Evolutionary conservation across 441 rosid species (phyloP).

Genomic region (Cnidoscolus chayamansa): DNA sequence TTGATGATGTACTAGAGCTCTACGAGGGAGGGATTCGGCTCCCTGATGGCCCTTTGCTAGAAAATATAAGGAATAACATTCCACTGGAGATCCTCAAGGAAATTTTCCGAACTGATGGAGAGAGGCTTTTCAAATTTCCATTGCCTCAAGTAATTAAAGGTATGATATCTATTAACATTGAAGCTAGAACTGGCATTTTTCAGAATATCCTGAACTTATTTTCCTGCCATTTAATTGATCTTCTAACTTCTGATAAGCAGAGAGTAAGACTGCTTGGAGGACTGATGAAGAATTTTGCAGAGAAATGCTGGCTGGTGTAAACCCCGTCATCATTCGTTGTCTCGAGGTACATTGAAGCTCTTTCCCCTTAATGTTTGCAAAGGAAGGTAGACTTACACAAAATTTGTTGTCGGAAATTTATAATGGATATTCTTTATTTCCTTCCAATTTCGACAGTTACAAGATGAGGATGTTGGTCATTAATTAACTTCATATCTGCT

Average conservation of each 20-base stretch:
- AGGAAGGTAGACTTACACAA: background rate
- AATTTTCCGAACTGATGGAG: slow-evolving; percentile 53
- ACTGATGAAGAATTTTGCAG: slow-evolving; percentile 73
- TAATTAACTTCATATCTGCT: background rate
- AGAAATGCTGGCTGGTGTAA: slow-evolving; percentile 78
- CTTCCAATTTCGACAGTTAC: background rate
- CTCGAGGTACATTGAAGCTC: slow-evolving; percentile 43
- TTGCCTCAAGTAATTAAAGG: slow-evolving; percentile 70
- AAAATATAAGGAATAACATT: slow-evolving; percentile 44
- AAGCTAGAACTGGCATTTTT: background rate
- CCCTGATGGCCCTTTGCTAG: slow-evolving; percentile 39
- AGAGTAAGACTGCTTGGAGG: slow-evolving; percentile 70
- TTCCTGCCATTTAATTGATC: background rate
- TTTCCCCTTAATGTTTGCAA: background rate
- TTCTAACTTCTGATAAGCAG: slow-evolving; percentile 28
- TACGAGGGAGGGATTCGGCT: slow-evolving; percentile 60
- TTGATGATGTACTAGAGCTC: slow-evolving; percentile 50
- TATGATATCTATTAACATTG: slow-evolving; percentile 5
- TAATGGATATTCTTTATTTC: background rate
- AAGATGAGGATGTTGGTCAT: too few species aligned
- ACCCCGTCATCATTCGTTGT: slow-evolving; percentile 60
- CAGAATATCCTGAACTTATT: background rate
- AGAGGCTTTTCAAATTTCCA: slow-evolving; percentile 48
- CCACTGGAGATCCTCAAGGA: slow-evolving; percentile 65
- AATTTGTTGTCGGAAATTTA: background rate